Evolutionary conservation across 208 protist genomes (phyloP).

Genomic region (Trypanosoma congolense): DNA sequence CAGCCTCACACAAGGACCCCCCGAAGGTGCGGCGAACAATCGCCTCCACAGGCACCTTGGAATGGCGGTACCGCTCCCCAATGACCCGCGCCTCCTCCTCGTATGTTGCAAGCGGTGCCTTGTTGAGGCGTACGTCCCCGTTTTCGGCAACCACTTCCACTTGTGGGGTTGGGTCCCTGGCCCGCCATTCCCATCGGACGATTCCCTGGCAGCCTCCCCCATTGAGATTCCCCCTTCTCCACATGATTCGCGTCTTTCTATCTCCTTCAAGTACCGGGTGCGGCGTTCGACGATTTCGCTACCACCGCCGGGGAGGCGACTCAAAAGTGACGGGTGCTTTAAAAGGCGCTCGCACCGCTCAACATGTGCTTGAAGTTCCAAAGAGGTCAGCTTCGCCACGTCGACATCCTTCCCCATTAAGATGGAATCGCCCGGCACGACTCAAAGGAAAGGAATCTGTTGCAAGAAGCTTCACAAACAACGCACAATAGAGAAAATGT

Average conservation of each 20-base stretch:
- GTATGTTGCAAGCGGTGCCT: slow-evolving; percentile 3
- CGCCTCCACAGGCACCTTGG: slow-evolving; percentile 55
- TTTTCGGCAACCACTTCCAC: neutral
- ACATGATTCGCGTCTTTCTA: slow-evolving; percentile 18
- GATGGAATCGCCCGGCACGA: neutral
- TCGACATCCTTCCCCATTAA: slow-evolving; percentile 22
- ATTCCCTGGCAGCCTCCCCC: no score
- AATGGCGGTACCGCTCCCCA: slow-evolving; percentile 48
- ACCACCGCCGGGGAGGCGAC: slow-evolving; percentile 52
- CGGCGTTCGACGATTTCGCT: slow-evolving; percentile 40
- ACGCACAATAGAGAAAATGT: no score
- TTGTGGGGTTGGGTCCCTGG: neutral
- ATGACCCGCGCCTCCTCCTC: slow-evolving; percentile 25
- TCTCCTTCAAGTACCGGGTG: slow-evolving; percentile 35
- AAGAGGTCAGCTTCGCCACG: slow-evolving; percentile 23
- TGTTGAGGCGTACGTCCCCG: neutral
- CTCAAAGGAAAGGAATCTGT: slow-evolving; percentile 3
- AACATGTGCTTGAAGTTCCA: slow-evolving; percentile 39
- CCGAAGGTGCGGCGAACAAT: slow-evolving; percentile 71
- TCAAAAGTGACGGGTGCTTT: slow-evolving; percentile 36
- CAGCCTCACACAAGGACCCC: slow-evolving; percentile 58
- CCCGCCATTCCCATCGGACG: no score
- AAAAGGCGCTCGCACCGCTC: slow-evolving; percentile 68
- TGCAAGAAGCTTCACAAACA: no score
- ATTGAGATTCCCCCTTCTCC: neutral